These are phyloP conservation scores for Oxyria digyna DNA, from an alignment of 148 eudicot genomes.

Conservation along the genomic window DNA sequence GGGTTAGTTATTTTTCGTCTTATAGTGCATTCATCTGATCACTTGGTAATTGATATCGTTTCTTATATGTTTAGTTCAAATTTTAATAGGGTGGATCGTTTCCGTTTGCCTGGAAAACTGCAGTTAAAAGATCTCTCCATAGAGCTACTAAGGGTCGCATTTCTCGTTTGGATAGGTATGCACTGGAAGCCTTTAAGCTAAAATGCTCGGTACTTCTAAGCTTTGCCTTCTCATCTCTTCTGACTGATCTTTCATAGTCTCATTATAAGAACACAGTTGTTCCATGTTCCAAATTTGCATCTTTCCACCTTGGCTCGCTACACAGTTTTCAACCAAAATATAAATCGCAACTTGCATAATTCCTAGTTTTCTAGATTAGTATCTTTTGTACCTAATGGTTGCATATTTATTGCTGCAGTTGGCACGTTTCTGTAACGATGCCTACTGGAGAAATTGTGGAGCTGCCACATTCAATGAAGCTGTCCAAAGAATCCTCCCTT, in stretches of 20 bases:
- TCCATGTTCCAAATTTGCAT: neutral
- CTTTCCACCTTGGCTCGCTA: neutral
- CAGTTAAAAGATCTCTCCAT: slow-evolving; percentile 69
- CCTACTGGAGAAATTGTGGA: slow-evolving; percentile 33
- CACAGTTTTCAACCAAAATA: no score
- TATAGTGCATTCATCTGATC: neutral
- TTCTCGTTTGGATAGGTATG: slow-evolving; percentile 70
- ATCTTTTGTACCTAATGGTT: neutral
- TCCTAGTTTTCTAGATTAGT: neutral
- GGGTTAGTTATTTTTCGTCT: slow-evolving; percentile 48
- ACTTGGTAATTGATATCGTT: no score
- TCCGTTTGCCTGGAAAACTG: slow-evolving; percentile 92
- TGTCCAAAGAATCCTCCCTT: slow-evolving; percentile 24
- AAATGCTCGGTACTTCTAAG: no score
- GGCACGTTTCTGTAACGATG: slow-evolving; percentile 40
- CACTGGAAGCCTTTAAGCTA: neutral
- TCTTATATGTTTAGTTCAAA: neutral
- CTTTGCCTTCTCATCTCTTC: neutral
- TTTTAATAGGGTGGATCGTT: slow-evolving; percentile 83
- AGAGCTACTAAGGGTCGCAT: slow-evolving; percentile 39
- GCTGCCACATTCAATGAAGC: slow-evolving; percentile 33
- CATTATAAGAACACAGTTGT: neutral
- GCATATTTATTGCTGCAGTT: slow-evolving; percentile 26
- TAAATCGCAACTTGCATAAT: neutral
- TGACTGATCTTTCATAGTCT: neutral